Evolutionary conservation across 192 early-diverging fungal species (phyloP).

Genomic region (Cetraspora pellucida): DNA sequence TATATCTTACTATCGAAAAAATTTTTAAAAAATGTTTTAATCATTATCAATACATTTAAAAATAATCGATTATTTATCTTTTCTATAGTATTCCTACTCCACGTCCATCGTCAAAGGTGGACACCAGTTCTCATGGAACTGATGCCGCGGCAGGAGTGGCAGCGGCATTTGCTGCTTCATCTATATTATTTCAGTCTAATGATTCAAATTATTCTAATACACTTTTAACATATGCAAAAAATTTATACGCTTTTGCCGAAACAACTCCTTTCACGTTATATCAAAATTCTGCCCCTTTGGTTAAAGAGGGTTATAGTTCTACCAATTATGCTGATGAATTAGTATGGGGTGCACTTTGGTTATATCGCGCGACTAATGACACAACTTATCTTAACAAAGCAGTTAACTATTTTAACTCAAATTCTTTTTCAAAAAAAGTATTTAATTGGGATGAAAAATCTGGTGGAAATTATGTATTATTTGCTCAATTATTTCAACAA

Average conservation of each 20-base stretch:
- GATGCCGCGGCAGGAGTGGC: slow-evolving; percentile 55
- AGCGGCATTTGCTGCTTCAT: slow-evolving; percentile 57
- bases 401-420: slow-evolving; percentile 45
- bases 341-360: slow-evolving; percentile 60
- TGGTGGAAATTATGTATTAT: slow-evolving; percentile 42
- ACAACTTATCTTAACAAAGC: slow-evolving; percentile 51
- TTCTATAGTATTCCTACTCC: slow-evolving; percentile 48
- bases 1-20: not conserved
- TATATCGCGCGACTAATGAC: slow-evolving; percentile 54
- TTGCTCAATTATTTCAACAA: slow-evolving; percentile 39
- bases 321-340: slow-evolving; percentile 47
- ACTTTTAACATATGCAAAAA: slow-evolving; percentile 46
- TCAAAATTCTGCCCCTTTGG: not conserved
- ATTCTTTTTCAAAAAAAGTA: slow-evolving; percentile 32
- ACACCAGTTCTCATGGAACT: slow-evolving; percentile 49
- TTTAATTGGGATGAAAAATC: slow-evolving; percentile 60
- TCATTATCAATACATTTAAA: not conserved
- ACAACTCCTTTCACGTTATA: not conserved
- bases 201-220: slow-evolving; percentile 49
- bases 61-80: not conserved
- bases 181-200: slow-evolving; percentile 55
- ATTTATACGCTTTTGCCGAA: slow-evolving; percentile 54
- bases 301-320: not conserved
- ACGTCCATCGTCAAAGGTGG: slow-evolving; percentile 51
- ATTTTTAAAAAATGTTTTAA: too few relatives aligned